Evolutionary conservation across 768 basidiomycete genomes (phyloP).

Genomic region (Trametes elegans): DNA sequence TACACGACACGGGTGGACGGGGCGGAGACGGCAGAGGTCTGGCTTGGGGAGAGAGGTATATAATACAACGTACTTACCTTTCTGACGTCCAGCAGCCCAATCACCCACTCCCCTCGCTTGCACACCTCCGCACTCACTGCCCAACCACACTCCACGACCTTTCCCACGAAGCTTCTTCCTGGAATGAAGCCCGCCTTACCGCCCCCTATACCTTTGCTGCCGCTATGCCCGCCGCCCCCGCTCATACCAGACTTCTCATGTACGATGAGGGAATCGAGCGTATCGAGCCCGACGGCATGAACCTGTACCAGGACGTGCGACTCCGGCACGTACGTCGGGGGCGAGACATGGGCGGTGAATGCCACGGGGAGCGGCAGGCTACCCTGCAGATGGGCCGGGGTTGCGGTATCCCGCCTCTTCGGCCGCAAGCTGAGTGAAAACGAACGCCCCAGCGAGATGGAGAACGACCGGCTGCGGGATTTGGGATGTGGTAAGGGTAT

Average conservation of each 20-base stretch:
- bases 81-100: constrained; percentile 73
- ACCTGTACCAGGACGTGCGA: constrained; percentile 81
- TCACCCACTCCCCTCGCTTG: constrained; percentile 82
- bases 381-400: constrained; percentile 26
- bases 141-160: constrained; percentile 80
- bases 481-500: not conserved
- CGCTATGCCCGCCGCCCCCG: constrained; percentile 16
- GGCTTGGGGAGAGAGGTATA: not conserved
- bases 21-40: no score
- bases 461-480: constrained; percentile 18
- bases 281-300: constrained; percentile 84
- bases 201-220: constrained; percentile 31
- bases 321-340: constrained; percentile 70
- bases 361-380: constrained; percentile 28
- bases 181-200: constrained; percentile 67
- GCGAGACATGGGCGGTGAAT: constrained; percentile 40
- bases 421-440: constrained; percentile 19
- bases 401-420: constrained; percentile 22
- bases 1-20: not conserved
- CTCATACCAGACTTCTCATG: constrained; percentile 38
- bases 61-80: constrained; percentile 56
- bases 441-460: constrained; percentile 23
- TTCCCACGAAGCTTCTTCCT: constrained; percentile 83
- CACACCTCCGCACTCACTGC: constrained; percentile 61
- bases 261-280: constrained; percentile 66